These are phyloP conservation scores for Penicillium bialowiezense DNA, from an alignment of 495 filamentous ascomycete species.

Conservation along the genomic window DNA sequence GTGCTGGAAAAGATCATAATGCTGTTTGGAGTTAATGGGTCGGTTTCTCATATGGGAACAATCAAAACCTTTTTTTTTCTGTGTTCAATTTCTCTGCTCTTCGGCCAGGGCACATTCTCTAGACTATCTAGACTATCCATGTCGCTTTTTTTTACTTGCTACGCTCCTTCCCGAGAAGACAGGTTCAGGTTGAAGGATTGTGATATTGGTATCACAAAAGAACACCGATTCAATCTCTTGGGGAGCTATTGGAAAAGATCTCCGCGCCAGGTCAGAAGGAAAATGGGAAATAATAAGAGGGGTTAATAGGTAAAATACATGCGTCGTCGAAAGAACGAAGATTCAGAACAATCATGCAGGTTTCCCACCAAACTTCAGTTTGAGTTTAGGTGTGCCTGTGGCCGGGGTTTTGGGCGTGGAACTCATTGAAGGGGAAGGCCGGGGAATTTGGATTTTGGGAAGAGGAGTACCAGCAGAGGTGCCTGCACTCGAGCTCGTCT, in stretches of 20 bases:
- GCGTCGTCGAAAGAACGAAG: constrained; percentile 7
- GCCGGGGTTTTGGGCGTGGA: constrained; percentile 17
- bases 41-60: constrained; percentile 38
- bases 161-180: no score
- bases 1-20: constrained; percentile 26
- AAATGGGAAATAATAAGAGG: constrained; percentile 3
- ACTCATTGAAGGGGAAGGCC: constrained; percentile 22
- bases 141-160: not conserved
- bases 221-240: constrained; percentile 8
- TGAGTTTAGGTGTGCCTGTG: constrained; percentile 36
- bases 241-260: constrained; percentile 10
- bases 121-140: constrained; percentile 6
- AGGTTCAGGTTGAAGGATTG: constrained; percentile 1
- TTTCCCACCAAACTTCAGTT: constrained; percentile 42
- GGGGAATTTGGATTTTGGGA: constrained; percentile 41
- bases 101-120: constrained; percentile 1
- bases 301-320: constrained; percentile 20
- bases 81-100: constrained; percentile 14
- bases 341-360: constrained; percentile 23
- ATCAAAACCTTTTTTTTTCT: constrained; percentile 33
- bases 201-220: constrained; percentile 14
- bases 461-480: constrained; percentile 22
- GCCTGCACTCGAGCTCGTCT: constrained; percentile 18
- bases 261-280: not conserved
- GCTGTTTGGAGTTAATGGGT: constrained; percentile 41